These are phyloP conservation scores for Acephala macrosclerotiorum DNA, from an alignment of 2,329 filamentous ascomycete genomes.

Conservation along the genomic window DNA sequence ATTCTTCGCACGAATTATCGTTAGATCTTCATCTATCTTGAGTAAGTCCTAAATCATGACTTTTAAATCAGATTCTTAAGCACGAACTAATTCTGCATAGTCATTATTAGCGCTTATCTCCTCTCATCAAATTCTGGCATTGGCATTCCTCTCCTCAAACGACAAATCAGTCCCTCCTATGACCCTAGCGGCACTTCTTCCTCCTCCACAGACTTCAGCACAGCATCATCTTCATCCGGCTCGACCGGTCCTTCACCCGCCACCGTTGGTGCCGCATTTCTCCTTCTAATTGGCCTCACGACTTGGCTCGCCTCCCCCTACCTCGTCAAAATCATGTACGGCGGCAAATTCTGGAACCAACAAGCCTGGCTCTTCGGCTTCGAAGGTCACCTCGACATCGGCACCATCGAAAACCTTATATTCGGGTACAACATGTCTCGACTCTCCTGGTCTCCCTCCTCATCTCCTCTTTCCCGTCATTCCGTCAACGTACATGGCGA, in stretches of 20 bases:
- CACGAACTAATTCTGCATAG: not conserved
- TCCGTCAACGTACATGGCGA: constrained; percentile 1
- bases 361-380: constrained; percentile 14
- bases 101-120: not conserved
- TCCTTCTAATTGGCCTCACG: constrained; percentile 5
- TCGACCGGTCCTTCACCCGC: not conserved
- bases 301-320: constrained; percentile 11
- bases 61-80: not conserved
- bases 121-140: not conserved
- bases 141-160: not conserved
- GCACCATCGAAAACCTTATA: constrained; percentile 20
- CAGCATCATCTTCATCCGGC: too few species aligned
- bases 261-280: not conserved
- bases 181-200: not conserved
- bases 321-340: constrained; percentile 16
- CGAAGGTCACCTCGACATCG: constrained; percentile 12
- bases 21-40: constrained; percentile 4
- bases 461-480: constrained; percentile 16
- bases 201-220: not conserved
- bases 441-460: constrained; percentile 28
- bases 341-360: constrained; percentile 17
- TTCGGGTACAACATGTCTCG: constrained; percentile 33
- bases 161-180: not conserved
- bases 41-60: too few species aligned
- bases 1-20: not conserved